phyloP scores from a whole-genome alignment of 2,329 filamentous ascomycete genomes.

The Pseudogymnoascus sp. region DNA sequence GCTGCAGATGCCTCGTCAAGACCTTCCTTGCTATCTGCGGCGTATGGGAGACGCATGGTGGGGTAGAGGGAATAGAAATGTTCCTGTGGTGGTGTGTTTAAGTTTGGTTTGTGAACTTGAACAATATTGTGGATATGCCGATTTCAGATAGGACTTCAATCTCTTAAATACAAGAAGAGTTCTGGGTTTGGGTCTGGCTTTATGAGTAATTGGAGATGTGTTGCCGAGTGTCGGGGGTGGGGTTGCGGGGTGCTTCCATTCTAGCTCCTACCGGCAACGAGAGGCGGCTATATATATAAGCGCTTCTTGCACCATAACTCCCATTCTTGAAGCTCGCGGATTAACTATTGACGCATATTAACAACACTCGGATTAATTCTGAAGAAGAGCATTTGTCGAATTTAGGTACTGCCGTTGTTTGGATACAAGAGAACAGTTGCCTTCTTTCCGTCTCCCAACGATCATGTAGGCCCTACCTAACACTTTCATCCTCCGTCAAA shows the following conservation, averaged over 20 bases:
- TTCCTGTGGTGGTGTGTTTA: neutral
- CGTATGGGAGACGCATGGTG: constrained; percentile 62
- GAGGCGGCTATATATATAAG: constrained; percentile 9
- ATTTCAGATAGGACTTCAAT: neutral
- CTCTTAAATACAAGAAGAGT: neutral
- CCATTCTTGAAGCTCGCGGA: neutral
- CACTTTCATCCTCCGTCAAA: neutral
- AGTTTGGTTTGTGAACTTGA: neutral
- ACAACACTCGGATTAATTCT: neutral
- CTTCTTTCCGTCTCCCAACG: neutral
- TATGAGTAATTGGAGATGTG: neutral
- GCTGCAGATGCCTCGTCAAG: constrained; percentile 42
- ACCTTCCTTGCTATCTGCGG: constrained; percentile 37
- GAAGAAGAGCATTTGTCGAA: neutral
- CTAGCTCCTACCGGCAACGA: neutral
- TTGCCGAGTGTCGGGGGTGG: neutral
- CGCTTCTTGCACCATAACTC: neutral
- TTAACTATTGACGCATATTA: neutral
- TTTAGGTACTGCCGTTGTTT: neutral
- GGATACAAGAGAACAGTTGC: neutral
- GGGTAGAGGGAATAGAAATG: neutral
- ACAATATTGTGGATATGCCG: neutral
- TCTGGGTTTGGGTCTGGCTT: neutral
- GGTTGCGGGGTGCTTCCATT: neutral
- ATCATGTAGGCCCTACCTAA: neutral